A percentile compares a stretch with the other conserved stretches of the same genome.
phyloP scores from a whole-genome alignment of 495 filamentous ascomycete species.

The Parmelia sp. region DNA sequence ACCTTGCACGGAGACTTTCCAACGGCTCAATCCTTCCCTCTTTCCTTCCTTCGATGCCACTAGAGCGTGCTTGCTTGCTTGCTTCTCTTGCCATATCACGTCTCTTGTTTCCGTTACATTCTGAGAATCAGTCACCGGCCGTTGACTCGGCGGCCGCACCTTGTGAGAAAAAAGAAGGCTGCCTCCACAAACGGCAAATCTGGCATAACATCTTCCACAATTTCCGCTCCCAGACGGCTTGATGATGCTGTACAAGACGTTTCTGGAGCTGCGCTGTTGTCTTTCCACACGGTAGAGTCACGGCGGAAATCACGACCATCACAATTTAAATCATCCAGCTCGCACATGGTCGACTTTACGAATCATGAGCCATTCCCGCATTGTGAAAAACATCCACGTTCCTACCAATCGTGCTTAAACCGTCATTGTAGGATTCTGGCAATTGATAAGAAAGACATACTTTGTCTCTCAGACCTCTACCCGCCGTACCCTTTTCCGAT shows the following conservation, averaged over 20 bases:
- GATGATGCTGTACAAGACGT: background rate
- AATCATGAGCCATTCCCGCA: constrained; percentile 2
- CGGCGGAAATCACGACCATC: background rate
- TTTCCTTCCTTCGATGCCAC: background rate
- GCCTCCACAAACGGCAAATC: background rate
- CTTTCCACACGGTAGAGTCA: background rate
- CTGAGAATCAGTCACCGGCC: background rate
- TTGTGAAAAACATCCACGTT: no score
- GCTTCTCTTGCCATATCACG: background rate
- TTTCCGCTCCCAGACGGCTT: background rate
- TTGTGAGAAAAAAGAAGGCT: background rate
- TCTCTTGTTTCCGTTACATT: background rate
- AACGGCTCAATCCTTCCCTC: constrained; percentile 13
- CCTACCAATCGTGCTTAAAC: background rate
- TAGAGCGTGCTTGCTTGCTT: background rate
- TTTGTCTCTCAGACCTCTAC: constrained; percentile 3
- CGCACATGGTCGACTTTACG: background rate
- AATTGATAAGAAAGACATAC: constrained; percentile 1
- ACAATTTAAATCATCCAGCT: background rate
- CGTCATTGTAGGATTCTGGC: background rate
- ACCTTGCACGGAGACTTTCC: constrained; percentile 19
- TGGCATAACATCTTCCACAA: background rate
- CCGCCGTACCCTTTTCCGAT: background rate
- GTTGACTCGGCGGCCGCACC: background rate
- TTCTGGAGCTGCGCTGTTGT: background rate